Evolutionary conservation across 352 stramenopile species (phyloP), one percentile per base, ranked within the genome.

Genomic region (Pythium guiyangense): DNA sequence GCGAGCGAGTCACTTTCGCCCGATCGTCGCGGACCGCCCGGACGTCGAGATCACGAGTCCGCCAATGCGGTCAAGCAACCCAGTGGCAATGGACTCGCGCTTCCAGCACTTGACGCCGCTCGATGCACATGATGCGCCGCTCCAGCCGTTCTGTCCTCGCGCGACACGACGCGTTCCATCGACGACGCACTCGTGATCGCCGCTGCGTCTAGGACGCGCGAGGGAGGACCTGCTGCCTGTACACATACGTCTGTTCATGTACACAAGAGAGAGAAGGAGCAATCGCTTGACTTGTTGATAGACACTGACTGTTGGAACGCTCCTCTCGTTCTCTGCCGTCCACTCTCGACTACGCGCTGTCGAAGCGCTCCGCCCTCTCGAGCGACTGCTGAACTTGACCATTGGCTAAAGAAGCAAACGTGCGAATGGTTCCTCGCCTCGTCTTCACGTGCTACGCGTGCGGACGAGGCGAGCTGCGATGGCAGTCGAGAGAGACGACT

Each of bases 401-500:
- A 62, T 62, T 46, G 39, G 48, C 56, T 62, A 54, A 63, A 63
- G 57, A 63, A 58, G 49, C 51, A 44, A 63, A 63, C 31, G 42
- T 54, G 57, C 57, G 57, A 58, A 63, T 59, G 57, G 51, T 54
- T 63, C 50, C 51, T 54, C 49, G 26, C 27, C 3, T 57, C 53
- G 42, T 42, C 31, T 11, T 22, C 42, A 43, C 26, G 26, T 20
- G 42, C 29, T 34, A 51, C 34, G 4, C 11, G 27, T 48, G 31
- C 18, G 15, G 17, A 29, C 15, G 31, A 35, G n/a, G 34, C 57
- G 29, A 59, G 57, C 51, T 59, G 57, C 44, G 35, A 63, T 43
- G 57, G 57, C 57, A 63, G 40, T 34, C 90, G 37, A 98, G 87
- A 65, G 98, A 98, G 74, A 99, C 96, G 3, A 90, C 90, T 60